Evolutionary conservation across 495 filamentous ascomycete species (phyloP).

Genomic region (Polyplosphaeria fusca): DNA sequence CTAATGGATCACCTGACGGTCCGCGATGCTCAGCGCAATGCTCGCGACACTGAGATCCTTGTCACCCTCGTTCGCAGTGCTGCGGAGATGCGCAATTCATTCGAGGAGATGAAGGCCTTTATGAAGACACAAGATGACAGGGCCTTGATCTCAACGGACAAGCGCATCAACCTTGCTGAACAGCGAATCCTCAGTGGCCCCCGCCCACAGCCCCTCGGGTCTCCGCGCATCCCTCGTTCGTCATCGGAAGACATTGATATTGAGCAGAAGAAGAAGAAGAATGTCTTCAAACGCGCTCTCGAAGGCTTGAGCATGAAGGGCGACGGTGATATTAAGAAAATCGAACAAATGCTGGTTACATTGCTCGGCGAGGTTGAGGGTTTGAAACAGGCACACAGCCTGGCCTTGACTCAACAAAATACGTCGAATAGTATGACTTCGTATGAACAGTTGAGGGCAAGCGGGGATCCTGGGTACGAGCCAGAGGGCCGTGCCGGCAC

Average conservation of each 20-base stretch:
- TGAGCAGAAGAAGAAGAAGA: slow-evolving; percentile 76
- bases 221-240: slow-evolving; percentile 52
- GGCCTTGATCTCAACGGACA: slow-evolving; percentile 77
- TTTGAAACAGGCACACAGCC: slow-evolving; percentile 60
- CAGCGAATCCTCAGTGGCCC: slow-evolving; percentile 82
- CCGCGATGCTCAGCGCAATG: slow-evolving; percentile 93
- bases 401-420: slow-evolving; percentile 37
- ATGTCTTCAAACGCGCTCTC: slow-evolving; percentile 85
- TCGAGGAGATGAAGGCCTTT: slow-evolving; percentile 93
- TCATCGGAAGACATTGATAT: slow-evolving; percentile 65
- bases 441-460: slow-evolving; percentile 55
- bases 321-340: slow-evolving; percentile 79
- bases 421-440: slow-evolving; percentile 43
- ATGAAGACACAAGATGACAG: slow-evolving; percentile 81
- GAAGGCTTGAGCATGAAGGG: slow-evolving; percentile 84
- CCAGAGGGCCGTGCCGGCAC: slow-evolving; percentile 79
- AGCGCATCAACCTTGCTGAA: slow-evolving; percentile 78
- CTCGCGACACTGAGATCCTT: slow-evolving; percentile 92
- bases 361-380: slow-evolving; percentile 87
- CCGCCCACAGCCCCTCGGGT: slow-evolving; percentile 71
- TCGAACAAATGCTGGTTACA: slow-evolving; percentile 93
- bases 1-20: slow-evolving; percentile 99
- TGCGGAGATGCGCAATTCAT: slow-evolving; percentile 94
- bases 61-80: slow-evolving; percentile 91
- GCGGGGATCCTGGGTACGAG: slow-evolving; percentile 66